These are phyloP conservation scores for Mycena leptocephala DNA, from an alignment of 768 basidiomycete genomes.

Conservation along the genomic window DNA sequence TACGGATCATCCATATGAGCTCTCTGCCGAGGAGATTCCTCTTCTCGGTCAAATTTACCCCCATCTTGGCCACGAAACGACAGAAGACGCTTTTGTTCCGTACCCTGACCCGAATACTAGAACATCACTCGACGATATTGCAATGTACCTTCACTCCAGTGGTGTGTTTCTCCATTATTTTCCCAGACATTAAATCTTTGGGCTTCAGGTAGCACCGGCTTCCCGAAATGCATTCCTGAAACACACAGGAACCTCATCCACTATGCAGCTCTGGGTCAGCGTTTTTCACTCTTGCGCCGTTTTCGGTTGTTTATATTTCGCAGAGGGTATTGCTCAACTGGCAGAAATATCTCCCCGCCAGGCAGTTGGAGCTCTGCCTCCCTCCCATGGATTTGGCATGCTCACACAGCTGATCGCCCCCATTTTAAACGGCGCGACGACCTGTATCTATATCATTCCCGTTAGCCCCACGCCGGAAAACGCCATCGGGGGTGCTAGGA, in stretches of 20 bases:
- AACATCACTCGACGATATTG: conserved; percentile 40
- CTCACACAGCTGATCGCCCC: conserved; percentile 48
- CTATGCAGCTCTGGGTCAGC: neutral
- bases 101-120: conserved; percentile 41
- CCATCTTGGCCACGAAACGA: conserved; percentile 54
- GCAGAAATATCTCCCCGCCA: conserved; percentile 4
- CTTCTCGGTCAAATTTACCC: conserved; percentile 55
- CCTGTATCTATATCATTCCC: conserved; percentile 50
- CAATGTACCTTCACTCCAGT: conserved; percentile 59
- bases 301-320: neutral
- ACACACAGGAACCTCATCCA: conserved; percentile 18
- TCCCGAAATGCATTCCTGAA: conserved; percentile 29
- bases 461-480: conserved; percentile 56
- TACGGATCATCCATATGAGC: conserved; percentile 13
- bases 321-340: neutral
- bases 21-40: conserved; percentile 54
- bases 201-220: conserved; percentile 27
- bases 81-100: conserved; percentile 45
- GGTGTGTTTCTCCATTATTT: neutral
- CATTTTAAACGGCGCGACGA: conserved; percentile 41
- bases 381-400: conserved; percentile 57
- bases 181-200: neutral
- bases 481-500: conserved; percentile 51
- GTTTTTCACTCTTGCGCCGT: neutral
- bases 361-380: conserved; percentile 45